Evolutionary conservation across 116 monocot species (phyloP).

Genomic region (Dioscorea cayenensis): DNA sequence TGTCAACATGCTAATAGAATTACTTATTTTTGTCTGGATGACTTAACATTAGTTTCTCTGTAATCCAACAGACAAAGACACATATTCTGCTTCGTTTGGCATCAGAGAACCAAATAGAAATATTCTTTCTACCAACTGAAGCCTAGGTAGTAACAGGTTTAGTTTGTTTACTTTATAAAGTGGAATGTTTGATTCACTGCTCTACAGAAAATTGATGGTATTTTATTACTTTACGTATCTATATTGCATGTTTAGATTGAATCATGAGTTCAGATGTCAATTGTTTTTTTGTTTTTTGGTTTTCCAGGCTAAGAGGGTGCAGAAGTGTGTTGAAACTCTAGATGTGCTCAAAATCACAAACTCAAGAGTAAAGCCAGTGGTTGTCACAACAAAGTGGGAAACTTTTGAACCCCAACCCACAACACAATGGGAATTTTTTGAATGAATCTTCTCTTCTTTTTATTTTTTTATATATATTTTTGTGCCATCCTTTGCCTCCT

Average conservation of each 20-base stretch:
- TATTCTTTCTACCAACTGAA: no score
- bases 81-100: no score
- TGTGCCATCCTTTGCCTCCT: no score
- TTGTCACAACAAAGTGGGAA: slow-evolving; percentile 68
- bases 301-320: slow-evolving; percentile 62
- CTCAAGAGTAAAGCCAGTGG: slow-evolving; percentile 28
- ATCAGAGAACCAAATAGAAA: no score
- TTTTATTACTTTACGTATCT: no score
- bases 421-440: slow-evolving; percentile 2
- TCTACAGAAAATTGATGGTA: no score
- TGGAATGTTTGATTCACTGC: no score
- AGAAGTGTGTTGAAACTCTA: slow-evolving; percentile 63
- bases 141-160: no score
- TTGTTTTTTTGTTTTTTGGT: neutral
- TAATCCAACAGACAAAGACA: no score
- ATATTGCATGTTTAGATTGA: no score
- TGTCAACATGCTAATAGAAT: neutral
- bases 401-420: slow-evolving; percentile 34
- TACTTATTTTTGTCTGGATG: neutral
- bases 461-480: neutral
- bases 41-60: neutral
- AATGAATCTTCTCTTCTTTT: neutral
- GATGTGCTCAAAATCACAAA: slow-evolving; percentile 58
- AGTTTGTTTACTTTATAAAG: no score
- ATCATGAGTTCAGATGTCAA: neutral